Base-by-base conservation (phyloP, 371 early-diverging fungal species). In the Capniomyces stellatus region DNA sequence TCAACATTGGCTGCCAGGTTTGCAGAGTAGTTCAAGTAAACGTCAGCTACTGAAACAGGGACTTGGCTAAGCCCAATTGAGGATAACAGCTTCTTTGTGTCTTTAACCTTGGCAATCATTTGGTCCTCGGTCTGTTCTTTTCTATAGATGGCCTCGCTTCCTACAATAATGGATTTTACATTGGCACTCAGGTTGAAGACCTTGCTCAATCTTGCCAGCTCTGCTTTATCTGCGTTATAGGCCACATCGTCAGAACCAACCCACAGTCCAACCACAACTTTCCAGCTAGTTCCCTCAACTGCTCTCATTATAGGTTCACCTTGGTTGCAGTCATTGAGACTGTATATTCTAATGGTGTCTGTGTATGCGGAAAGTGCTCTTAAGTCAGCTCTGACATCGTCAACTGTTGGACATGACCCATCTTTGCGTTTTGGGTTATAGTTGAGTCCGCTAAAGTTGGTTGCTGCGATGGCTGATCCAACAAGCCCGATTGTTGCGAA, bases 91-190 rank as follows among this genome's bases (percentile, higher is more conserved):
- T 54, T 58, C 55, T 69, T 67, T 42, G 72, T 64, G 1, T 77
- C 75, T 2, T 19, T n/a, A 24, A 67, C 64, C 57, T 67, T 67
- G 29, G 47, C 64, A 2, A 63, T 63, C 3, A 67, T 41, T 58
- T 67, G 67, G 1, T 55, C 61, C 42, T 55, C 51, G 23, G 60
- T 67, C 58, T 67, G 67, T 47, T 67, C 68, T 25, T 67, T 54
- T 60, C 80, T 73, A 54, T 79, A 79, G 15, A 78, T 60, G 2
- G 73, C 73, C 43, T 79, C 79, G 31, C 76, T 78, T 18, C 80
- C 80, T 21, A 76, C 79, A 55, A 78, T 71, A 35, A 77, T 55
- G 18, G 67, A 71, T 28, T 67, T 64, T 1, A 78, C 75, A 13
- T 62, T 59, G 55, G 58, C 57, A 29, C 70, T 73, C 24, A 61